Conservation (phyloP, 768 basidiomycete species). For the Pulveroboletus ravenelii region DNA sequence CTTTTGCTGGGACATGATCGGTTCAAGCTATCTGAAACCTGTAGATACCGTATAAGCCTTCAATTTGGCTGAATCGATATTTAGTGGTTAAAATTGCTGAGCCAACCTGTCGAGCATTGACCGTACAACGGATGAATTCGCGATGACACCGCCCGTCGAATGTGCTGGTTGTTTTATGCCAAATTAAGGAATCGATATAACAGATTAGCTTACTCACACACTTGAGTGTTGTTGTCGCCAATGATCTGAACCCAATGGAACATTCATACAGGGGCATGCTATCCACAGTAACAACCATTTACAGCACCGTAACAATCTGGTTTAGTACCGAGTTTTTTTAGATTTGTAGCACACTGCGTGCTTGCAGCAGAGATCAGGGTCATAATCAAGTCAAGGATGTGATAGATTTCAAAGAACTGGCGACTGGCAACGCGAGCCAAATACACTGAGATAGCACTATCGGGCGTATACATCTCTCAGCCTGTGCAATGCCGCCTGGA, state of each 20-base stretch:
- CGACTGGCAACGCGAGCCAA: neutral
- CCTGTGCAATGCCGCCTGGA: conserved; percentile 26
- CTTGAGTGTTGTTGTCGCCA: no score
- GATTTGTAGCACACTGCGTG: neutral
- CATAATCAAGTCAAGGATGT: neutral
- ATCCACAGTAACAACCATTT: no score
- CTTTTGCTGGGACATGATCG: conserved; percentile 27
- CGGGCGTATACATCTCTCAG: conserved; percentile 28
- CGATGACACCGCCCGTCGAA: neutral
- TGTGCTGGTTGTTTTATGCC: no score
- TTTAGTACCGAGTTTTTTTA: no score
- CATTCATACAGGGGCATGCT: no score
- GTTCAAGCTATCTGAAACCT: neutral
- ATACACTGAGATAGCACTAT: neutral
- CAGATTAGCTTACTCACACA: no score
- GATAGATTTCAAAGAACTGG: neutral
- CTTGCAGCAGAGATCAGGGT: neutral
- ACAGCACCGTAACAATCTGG: no score
- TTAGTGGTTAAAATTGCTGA: neutral
- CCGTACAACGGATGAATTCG: neutral
- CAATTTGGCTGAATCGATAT: neutral
- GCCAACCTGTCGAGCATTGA: neutral
- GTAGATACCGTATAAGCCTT: neutral
- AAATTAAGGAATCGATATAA: no score
- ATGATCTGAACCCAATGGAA: no score